Percentiles rank a stretch among this genome's conserved stretches.
These are phyloP conservation scores for Salicornia ramosissima DNA, from an alignment of 148 eudicot genomes.

Conservation along the genomic window DNA sequence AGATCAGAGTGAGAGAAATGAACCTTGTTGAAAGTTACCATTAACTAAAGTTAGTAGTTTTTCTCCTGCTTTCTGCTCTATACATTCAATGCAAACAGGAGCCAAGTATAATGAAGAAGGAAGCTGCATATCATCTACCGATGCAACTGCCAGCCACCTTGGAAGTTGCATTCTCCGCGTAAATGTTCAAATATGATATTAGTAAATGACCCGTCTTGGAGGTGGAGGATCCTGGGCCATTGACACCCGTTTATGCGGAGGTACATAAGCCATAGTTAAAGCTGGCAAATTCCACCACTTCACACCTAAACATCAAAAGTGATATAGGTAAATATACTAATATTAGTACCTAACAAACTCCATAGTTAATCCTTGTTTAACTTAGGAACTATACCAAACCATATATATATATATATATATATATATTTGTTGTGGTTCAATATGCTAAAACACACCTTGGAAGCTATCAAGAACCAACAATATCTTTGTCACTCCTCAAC, in stretches of 20 bases:
- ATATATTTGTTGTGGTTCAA: too few species aligned
- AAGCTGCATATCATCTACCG: slow-evolving; percentile 12
- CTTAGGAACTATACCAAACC: neutral
- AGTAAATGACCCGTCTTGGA: slow-evolving; percentile 13
- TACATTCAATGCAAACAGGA: slow-evolving; percentile 9
- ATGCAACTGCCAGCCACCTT: slow-evolving; percentile 18
- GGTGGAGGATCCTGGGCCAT: neutral
- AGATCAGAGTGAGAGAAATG: neutral
- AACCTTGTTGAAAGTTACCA: slow-evolving; percentile 12
- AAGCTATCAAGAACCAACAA: neutral
- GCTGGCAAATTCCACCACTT: neutral
- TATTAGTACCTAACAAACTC: neutral
- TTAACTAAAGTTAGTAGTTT: slow-evolving; percentile 12
- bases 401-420: too few species aligned
- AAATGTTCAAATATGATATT: too few species aligned
- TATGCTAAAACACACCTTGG: neutral
- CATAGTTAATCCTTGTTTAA: neutral
- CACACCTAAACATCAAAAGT: slow-evolving; percentile 5
- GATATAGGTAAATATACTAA: too few species aligned
- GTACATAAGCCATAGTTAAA: slow-evolving; percentile 19
- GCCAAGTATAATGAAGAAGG: slow-evolving; percentile 15
- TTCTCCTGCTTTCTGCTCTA: slow-evolving; percentile 3
- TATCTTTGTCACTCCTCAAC: neutral
- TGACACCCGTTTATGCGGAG: slow-evolving; percentile 26
- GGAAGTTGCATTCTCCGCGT: slow-evolving; percentile 20